Evolutionary conservation across 805 yeast genomes (phyloP).

Genomic region (Zygosaccharomyces kombuchaensis): DNA sequence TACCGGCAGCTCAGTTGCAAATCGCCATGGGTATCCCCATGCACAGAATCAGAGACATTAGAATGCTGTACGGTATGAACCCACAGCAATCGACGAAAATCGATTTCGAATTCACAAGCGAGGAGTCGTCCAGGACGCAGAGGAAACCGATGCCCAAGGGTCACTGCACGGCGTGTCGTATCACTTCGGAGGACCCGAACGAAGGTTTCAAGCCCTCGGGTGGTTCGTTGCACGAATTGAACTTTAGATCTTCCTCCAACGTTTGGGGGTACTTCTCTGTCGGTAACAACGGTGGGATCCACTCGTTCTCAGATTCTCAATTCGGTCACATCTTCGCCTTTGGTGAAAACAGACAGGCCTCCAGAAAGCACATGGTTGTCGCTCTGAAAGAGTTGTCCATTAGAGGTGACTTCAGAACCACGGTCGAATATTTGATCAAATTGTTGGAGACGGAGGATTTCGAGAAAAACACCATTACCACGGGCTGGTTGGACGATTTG

Average conservation of each 20-base stretch:
- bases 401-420: constrained; percentile 97
- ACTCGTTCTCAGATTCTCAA: constrained; percentile 96
- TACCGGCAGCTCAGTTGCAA: constrained; percentile 98
- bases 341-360: constrained; percentile 97
- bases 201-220: constrained; percentile 99
- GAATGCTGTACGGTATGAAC: constrained; percentile 90
- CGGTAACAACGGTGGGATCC: constrained; percentile 93
- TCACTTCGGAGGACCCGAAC: constrained; percentile 98
- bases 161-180: constrained; percentile 98
- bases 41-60: constrained; percentile 89
- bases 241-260: constrained; percentile 93
- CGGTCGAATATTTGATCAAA: constrained; percentile 94
- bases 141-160: constrained; percentile 95
- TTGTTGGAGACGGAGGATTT: constrained; percentile 94
- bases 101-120: constrained; percentile 81
- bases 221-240: constrained; percentile 93
- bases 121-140: constrained; percentile 69
- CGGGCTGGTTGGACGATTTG: constrained; percentile 98
- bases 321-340: constrained; percentile 99
- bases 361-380: constrained; percentile 98
- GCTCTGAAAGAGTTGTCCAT: constrained; percentile 94
- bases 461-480: constrained; percentile 92
- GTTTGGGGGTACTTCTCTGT: constrained; percentile 99
- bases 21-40: constrained; percentile 99
- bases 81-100: constrained; percentile 88